phyloP scores from a whole-genome alignment of 352 stramenopile genomes.

The Globisporangium radiosum region DNA sequence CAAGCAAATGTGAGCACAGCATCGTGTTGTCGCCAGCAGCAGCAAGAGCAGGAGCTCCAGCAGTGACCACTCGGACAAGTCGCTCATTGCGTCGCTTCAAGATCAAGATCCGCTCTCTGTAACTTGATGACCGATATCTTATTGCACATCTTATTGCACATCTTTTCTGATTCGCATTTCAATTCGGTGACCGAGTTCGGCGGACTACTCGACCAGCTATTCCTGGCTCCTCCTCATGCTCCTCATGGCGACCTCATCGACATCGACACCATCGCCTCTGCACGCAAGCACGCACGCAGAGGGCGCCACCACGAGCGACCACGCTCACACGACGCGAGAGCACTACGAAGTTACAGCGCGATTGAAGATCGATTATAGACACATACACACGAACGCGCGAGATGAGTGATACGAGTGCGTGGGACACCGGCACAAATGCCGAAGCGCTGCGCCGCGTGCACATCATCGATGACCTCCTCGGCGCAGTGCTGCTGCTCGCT shows the following conservation, averaged over 20 bases:
- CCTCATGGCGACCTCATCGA: not conserved
- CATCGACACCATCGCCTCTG: not conserved
- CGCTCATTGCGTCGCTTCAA: slow-evolving; percentile 7
- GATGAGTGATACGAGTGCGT: slow-evolving; percentile 8
- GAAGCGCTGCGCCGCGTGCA: slow-evolving; percentile 36
- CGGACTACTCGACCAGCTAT: too few species aligned
- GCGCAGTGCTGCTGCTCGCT: slow-evolving; percentile 51
- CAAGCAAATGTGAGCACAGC: not conserved
- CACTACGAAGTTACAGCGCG: too few species aligned
- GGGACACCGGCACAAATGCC: slow-evolving; percentile 6
- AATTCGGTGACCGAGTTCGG: too few species aligned
- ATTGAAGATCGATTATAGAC: too few species aligned
- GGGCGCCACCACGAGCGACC: not conserved
- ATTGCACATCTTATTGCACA: not conserved
- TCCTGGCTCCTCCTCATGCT: too few species aligned
- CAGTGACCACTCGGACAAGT: slow-evolving; percentile 1
- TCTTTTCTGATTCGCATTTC: not conserved
- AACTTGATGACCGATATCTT: not conserved
- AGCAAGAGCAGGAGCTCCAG: too few species aligned
- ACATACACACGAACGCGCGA: not conserved
- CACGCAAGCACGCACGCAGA: not conserved
- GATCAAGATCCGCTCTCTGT: not conserved
- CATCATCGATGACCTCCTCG: slow-evolving; percentile 74
- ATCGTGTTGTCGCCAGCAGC: too few species aligned
- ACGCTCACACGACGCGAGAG: too few species aligned